Percentiles rank a stretch among this genome's conserved stretches.
Evolutionary conservation across 2,329 filamentous ascomycete genomes (phyloP).

Genomic region (Talaromyces sp.): DNA sequence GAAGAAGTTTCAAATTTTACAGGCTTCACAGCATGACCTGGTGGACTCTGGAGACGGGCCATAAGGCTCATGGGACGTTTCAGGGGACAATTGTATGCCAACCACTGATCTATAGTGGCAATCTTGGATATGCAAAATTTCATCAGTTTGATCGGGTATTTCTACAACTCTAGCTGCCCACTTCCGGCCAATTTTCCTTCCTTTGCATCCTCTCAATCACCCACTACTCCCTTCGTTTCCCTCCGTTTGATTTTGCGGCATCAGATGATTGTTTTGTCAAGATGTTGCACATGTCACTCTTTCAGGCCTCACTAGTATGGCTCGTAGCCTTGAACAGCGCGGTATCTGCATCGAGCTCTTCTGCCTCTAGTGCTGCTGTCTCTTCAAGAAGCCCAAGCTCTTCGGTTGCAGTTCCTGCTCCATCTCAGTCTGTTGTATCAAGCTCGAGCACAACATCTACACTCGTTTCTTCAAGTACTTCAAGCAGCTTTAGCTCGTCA

Average conservation of each 20-base stretch:
- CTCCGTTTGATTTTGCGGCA: not conserved
- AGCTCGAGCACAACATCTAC: slow-evolving; percentile 1
- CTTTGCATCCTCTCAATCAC: too few relatives aligned
- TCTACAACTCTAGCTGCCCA: too few relatives aligned
- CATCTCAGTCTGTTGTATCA: not conserved
- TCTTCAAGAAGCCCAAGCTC: not conserved
- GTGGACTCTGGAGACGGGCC: not conserved
- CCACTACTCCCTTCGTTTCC: too few relatives aligned
- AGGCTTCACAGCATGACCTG: not conserved
- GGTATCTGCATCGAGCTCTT: not conserved
- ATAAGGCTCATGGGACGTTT: not conserved
- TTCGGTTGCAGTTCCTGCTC: not conserved
- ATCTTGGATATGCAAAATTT: not conserved
- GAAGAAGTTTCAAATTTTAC: not conserved
- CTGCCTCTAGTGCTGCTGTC: not conserved
- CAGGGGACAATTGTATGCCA: not conserved
- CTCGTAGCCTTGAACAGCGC: not conserved
- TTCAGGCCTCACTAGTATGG: not conserved
- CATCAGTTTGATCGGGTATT: too few relatives aligned
- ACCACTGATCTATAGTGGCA: not conserved
- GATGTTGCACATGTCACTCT: not conserved
- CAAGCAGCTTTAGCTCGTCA: not conserved
- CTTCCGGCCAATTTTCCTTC: too few relatives aligned
- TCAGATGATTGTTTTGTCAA: not conserved
- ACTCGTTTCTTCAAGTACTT: not conserved